Evolutionary conservation across 2,329 filamentous ascomycete genomes (phyloP).

Genomic region (Cladosporium phlei): DNA sequence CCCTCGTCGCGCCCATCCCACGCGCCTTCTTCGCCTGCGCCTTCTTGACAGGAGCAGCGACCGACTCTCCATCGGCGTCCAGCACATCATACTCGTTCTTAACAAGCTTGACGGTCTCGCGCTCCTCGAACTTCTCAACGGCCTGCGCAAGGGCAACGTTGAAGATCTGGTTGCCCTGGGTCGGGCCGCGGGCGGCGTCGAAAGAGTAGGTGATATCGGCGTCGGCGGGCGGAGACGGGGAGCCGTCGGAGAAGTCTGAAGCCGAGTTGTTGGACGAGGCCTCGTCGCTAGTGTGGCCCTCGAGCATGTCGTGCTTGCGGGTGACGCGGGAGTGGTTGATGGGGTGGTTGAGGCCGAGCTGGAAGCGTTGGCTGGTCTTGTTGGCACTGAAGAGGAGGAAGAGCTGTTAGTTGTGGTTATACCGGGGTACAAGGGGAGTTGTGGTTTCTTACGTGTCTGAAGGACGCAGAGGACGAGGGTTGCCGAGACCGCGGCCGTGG

Average conservation of each 20-base stretch:
- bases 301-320: constrained; percentile 43
- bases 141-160: constrained; percentile 54
- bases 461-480: constrained; percentile 31
- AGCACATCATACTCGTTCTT: constrained; percentile 57
- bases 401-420: not conserved
- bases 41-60: constrained; percentile 30
- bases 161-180: constrained; percentile 54
- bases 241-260: constrained; percentile 35
- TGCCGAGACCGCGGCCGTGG: constrained; percentile 25
- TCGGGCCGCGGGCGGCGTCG: constrained; percentile 47
- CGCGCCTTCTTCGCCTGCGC: constrained; percentile 31
- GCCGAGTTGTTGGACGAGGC: constrained; percentile 44
- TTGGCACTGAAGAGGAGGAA: constrained; percentile 19
- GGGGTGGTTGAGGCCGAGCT: not conserved
- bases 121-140: constrained; percentile 56
- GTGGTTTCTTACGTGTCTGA: constrained; percentile 32
- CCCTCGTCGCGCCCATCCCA: constrained; percentile 24
- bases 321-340: constrained; percentile 15
- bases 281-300: constrained; percentile 30
- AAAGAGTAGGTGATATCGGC: constrained; percentile 51
- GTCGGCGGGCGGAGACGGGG: constrained; percentile 41
- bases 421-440: not conserved
- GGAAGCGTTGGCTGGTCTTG: constrained; percentile 24
- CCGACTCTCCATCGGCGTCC: constrained; percentile 34
- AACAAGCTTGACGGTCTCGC: constrained; percentile 57